phyloP scores from a whole-genome alignment of 2,329 filamentous ascomycete genomes.

The Venturia carpophila region DNA sequence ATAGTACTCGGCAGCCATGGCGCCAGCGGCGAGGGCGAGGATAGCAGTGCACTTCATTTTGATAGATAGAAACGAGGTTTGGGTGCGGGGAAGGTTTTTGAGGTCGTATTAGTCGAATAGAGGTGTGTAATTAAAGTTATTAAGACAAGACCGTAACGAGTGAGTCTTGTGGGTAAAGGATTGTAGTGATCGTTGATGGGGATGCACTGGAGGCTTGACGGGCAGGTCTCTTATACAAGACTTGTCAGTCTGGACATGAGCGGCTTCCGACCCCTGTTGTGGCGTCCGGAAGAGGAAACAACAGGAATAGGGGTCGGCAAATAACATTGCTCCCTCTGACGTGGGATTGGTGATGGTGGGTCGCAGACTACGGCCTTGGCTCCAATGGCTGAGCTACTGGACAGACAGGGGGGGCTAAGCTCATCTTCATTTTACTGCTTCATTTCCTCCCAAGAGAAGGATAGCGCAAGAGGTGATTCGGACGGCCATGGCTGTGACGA shows the following conservation, averaged over 20 bases:
- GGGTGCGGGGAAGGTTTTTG: not conserved
- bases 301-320: not conserved
- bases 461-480: not conserved
- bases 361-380: not conserved
- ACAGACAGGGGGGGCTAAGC: not conserved
- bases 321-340: not conserved
- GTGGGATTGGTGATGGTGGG: not conserved
- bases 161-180: constrained; percentile 10
- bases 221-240: constrained; percentile 11
- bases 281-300: constrained; percentile 11
- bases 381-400: not conserved
- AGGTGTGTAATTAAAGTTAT: constrained; percentile 4
- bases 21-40: not conserved
- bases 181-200: constrained; percentile 7
- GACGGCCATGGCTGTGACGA: not conserved
- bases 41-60: constrained; percentile 9
- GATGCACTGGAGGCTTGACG: not conserved
- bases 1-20: not conserved
- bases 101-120: not conserved
- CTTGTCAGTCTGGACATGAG: constrained; percentile 1
- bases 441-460: constrained; percentile 1
- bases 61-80: not conserved
- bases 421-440: constrained; percentile 9
- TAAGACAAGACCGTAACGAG: constrained; percentile 9
- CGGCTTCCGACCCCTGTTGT: not conserved